phyloP scores from a whole-genome alignment of 106 monocot genomes.

The Dendrobium nobile region DNA sequence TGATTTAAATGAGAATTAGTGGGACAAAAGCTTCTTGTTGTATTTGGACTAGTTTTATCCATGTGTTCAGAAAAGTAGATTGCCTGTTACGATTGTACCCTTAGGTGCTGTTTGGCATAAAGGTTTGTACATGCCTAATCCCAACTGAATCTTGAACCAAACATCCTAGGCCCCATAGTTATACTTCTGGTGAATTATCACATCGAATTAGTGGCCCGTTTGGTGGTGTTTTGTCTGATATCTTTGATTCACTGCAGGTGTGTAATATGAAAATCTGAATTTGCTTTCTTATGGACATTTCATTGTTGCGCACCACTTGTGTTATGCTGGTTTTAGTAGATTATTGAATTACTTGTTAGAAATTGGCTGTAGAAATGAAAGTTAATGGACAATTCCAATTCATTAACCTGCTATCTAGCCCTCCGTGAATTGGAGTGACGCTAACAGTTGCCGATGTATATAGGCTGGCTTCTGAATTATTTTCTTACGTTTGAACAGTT shows the following conservation, averaged over 20 bases:
- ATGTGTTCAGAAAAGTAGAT: no score
- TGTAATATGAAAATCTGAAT: neutral
- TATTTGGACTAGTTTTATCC: no score
- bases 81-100: no score
- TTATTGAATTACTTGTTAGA: neutral
- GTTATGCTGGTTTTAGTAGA: neutral
- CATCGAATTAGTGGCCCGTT: neutral
- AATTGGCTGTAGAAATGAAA: neutral
- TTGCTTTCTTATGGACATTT: neutral
- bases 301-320: neutral
- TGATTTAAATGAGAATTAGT: no score
- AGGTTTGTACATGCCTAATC: no score
- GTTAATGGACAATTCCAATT: neutral
- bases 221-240: neutral
- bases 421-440: neutral
- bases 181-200: no score
- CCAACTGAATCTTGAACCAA: no score
- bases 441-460: neutral
- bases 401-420: neutral
- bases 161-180: no score
- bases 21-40: no score
- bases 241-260: neutral
- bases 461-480: neutral
- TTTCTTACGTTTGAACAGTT: neutral
- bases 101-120: no score